Percentiles rank a stretch among this genome's conserved stretches.
phyloP scores from a whole-genome alignment of 1,139 yeast species.

The Candida sp. region DNA sequence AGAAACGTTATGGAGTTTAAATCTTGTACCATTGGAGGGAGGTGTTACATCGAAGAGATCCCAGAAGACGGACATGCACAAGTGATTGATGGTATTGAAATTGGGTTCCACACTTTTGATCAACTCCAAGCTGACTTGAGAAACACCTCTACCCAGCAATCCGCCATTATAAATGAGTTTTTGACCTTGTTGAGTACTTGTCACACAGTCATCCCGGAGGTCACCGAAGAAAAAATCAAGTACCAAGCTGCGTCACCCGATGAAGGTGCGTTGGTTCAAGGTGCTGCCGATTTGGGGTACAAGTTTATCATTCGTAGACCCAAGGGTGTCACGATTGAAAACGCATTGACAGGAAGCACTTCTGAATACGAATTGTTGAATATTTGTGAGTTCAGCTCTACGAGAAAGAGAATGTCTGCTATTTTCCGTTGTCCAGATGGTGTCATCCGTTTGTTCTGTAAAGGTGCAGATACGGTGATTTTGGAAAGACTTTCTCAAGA shows the following conservation, averaged over 20 bases:
- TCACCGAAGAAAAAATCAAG: conserved; percentile 68
- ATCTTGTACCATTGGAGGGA: conserved; percentile 93
- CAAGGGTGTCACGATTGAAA: conserved; percentile 72
- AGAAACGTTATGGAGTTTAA: conserved; percentile 96
- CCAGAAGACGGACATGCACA: conserved; percentile 90
- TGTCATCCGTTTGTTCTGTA: conserved; percentile 83
- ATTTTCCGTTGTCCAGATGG: conserved; percentile 96
- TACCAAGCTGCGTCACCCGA: conserved; percentile 99
- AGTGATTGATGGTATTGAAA: conserved; percentile 76
- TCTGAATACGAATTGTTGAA: conserved; percentile 76
- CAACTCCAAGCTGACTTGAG: conserved; percentile 59
- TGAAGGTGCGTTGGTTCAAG: conserved; percentile 98
- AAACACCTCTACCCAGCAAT: conserved; percentile 45
- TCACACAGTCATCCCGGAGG: conserved; percentile 97
- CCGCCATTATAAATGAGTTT: conserved; percentile 77
- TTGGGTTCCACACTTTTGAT: conserved; percentile 79
- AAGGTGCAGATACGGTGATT: conserved; percentile 98
- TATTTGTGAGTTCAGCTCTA: conserved; percentile 95
- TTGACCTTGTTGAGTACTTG: conserved; percentile 88
- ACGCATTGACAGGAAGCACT: conserved; percentile 38
- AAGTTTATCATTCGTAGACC: conserved; percentile 88
- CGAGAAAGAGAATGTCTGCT: conserved; percentile 98
- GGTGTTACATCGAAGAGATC: conserved; percentile 83
- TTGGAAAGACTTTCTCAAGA: conserved; percentile 73
- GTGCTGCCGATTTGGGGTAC: conserved; percentile 87